Percentiles rank a stretch among this genome's conserved stretches.
Conservation (phyloP, 768 basidiomycete species). For the Phlegmacium glaucopus region DNA sequence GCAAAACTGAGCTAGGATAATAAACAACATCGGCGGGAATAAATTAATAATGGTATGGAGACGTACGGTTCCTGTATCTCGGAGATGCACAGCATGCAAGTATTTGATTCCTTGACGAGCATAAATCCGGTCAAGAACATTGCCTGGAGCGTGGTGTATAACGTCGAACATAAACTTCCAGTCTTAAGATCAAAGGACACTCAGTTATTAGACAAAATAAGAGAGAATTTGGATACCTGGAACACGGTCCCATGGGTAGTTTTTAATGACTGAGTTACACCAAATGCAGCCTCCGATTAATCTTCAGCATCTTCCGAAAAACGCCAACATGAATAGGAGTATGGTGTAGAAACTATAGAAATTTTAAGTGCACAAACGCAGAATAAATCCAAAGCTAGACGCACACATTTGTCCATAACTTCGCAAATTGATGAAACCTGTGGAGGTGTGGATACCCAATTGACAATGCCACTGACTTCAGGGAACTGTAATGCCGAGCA, state of each 20-base stretch:
- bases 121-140: conserved; percentile 37
- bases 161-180: conserved; percentile 27
- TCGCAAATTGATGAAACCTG: conserved; percentile 70
- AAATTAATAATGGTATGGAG: no score
- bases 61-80: conserved; percentile 36
- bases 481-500: conserved; percentile 69
- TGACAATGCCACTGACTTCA: conserved; percentile 73
- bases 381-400: conserved; percentile 21
- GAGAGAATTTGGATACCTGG: conserved; percentile 32
- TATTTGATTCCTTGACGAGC: conserved; percentile 27
- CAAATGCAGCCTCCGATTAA: conserved; percentile 67
- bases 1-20: conserved; percentile 78
- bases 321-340: conserved; percentile 63
- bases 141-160: conserved; percentile 34
- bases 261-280: conserved; percentile 56
- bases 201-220: no score
- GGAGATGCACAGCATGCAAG: conserved; percentile 30
- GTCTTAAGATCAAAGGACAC: no score
- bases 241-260: conserved; percentile 54
- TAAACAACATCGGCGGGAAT: conserved; percentile 17
- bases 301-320: conserved; percentile 72
- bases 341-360: conserved; percentile 69
- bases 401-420: conserved; percentile 82
- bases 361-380: not conserved
- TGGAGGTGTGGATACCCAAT: conserved; percentile 53